Evolutionary conservation across 2,329 filamentous ascomycete species (phyloP), one percentile per base, ranked within the genome.

Genomic region (Colletotrichum chlorophyti): DNA sequence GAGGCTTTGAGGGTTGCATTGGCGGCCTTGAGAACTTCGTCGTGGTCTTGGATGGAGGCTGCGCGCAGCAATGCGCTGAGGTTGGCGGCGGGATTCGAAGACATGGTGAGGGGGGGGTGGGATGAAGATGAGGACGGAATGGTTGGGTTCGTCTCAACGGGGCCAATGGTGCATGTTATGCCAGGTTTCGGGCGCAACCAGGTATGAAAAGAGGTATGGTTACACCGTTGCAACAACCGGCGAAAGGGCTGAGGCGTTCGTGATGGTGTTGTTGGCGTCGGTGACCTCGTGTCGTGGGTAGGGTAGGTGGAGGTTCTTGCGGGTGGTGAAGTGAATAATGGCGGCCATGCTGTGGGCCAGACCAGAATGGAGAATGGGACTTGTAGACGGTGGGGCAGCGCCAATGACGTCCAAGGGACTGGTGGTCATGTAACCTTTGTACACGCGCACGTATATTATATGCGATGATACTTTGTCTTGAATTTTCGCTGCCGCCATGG

Each of bases 1-100:
- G 86, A 83, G 53, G 83, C 80, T 66, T 85, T 86, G 61, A 89
- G 74, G 46, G 85, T 81, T 37, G 83, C 82, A 67, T 85, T 85
- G 68, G 85, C 82, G 47, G 84, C 80, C 69, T 83, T 80, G 58
- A 95, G 84, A 48, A 91, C 78, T 72, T 93, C 88, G 42, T 90
- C 84, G 72, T 93, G 89, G 76, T 95, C 90, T 60, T 85, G 74
- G 67, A 89, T 85, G 46, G 79, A 79, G 46, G 84, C 72, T 49
- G 76, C 72, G 61, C 80, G 79, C 65, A 89, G 79, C 60, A 85
- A 75, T 63, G 81, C 77, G 67, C 79, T 78, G 67, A 87, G 79
- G 54, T 77, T 74, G 31, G 79, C 75, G 61, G 82, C 74, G 66
- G 79, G 72, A 68, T 82, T 77, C n/a, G 53, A 35, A 70, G 75